Base-by-base conservation (phyloP, 306 rosid genomes). In the Dryas alaskensis region DNA sequence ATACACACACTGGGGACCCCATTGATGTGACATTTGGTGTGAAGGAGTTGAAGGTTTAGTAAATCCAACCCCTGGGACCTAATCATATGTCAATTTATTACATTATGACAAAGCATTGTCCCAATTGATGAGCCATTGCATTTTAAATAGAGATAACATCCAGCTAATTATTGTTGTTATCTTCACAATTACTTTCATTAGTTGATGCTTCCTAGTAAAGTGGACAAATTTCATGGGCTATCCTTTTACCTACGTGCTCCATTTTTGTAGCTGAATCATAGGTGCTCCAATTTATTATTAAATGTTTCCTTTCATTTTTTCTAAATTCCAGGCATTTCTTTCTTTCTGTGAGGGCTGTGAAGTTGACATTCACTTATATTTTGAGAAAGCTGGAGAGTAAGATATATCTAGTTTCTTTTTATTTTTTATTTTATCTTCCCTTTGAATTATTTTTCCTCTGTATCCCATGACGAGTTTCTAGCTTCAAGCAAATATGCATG, bases 331-430 rank as follows among this genome's bases (percentile, higher is more conserved):
- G 98, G 97, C 98, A 48, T 94, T 94, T 87, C 92, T 94, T 80
- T 88, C 96, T 44, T 89, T 94, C 72, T 94, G 96, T 6, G 97
- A 94, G 83, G 88, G 89, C 81, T 91, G 97, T 85, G 98, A 91
- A 91, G 85, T 89, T 69, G 98, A 94, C 73, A 81, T 94, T 62
- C 92, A 91, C 75, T 82, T 94, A 57, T 81, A 84, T 77, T 94
- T 91, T 79, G 97, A 94, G 78, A 91, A 91, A 71, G 87, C 97
- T 52, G 97, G 97, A 84, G 95, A 91, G 98, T 91, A 94, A 88
- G 97, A 79, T 70, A 39, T 42, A 59, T 74, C 44, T 50, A 51
- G 3, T 45, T 47, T 55, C 8, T 44, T 73, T 47, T 37, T 19
- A 47, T 65, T 50, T 12, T n/a, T 10, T 2, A 43, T 19, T 48